These are phyloP conservation scores for Martensiomyces pterosporus DNA, from an alignment of 192 early-diverging fungal genomes.

Conservation along the genomic window DNA sequence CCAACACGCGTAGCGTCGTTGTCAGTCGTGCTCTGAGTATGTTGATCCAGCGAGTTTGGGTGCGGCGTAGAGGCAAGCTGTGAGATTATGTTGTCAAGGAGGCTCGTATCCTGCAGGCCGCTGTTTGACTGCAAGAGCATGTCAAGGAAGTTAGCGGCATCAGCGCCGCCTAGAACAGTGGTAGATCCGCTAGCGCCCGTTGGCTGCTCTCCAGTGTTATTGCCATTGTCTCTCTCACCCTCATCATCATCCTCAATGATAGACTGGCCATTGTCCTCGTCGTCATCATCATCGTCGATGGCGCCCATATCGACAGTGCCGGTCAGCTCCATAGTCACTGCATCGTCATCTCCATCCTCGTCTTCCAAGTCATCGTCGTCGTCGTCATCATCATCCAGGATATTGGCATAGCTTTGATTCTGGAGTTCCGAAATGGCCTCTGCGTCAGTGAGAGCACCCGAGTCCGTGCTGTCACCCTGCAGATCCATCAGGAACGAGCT, in stretches of 20 bases:
- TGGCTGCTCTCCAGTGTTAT: background rate
- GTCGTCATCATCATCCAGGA: background rate
- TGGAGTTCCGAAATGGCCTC: too few relatives aligned
- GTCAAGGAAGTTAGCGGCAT: constrained; percentile 20
- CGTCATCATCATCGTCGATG: background rate
- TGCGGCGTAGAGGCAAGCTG: constrained; percentile 27
- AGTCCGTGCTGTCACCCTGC: background rate
- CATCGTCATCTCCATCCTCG: constrained; percentile 31
- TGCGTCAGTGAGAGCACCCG: too few relatives aligned
- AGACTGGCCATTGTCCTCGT: background rate
- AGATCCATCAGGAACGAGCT: constrained; percentile 19
- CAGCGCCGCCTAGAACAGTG: background rate
- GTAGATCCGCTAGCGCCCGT: background rate
- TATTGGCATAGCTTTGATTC: background rate
- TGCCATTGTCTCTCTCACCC: too few relatives aligned
- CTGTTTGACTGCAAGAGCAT: constrained; percentile 34
- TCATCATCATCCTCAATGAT: background rate
- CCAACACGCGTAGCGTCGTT: constrained; percentile 32
- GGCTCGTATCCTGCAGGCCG: constrained; percentile 22
- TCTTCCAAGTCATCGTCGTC: constrained; percentile 4
- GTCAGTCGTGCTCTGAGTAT: constrained; percentile 6
- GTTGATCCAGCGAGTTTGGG: constrained; percentile 1
- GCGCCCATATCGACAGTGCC: constrained; percentile 33
- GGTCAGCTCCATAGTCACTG: constrained; percentile 43
- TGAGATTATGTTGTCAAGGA: constrained; percentile 42